These are phyloP conservation scores for Arctium minus DNA, from an alignment of 129 eudicot species.

Conservation along the genomic window DNA sequence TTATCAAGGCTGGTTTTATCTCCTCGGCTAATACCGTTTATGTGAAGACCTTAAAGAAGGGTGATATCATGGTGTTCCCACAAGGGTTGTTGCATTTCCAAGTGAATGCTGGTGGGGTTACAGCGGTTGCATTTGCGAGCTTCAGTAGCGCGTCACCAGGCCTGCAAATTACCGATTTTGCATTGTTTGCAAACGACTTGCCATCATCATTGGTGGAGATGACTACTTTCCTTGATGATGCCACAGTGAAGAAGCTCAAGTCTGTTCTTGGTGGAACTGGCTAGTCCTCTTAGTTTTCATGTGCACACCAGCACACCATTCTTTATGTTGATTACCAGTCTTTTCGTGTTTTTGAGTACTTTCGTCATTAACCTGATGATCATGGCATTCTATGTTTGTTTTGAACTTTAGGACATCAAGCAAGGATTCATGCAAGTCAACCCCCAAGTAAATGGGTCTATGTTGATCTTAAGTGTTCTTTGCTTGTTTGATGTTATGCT, in stretches of 20 bases:
- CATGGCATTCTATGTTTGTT: background rate
- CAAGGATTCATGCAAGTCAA: background rate
- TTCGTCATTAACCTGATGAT: constrained; percentile 15
- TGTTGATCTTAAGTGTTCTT: background rate
- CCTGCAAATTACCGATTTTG: constrained; percentile 63
- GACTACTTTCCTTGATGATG: constrained; percentile 65
- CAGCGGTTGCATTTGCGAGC: constrained; percentile 61
- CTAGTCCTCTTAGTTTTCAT: constrained; percentile 13
- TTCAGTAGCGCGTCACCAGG: constrained; percentile 76
- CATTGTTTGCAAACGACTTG: constrained; percentile 58
- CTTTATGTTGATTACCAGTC: constrained; percentile 13
- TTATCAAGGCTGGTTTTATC: constrained; percentile 52
- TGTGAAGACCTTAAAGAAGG: constrained; percentile 47
- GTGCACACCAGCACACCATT: background rate
- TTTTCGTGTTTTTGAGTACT: background rate
- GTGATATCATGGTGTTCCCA: constrained; percentile 79
- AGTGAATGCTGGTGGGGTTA: constrained; percentile 53
- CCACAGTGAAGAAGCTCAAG: constrained; percentile 68
- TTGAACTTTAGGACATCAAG: background rate
- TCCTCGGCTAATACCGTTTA: constrained; percentile 62
- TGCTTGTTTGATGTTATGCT: background rate
- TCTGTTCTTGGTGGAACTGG: constrained; percentile 77
- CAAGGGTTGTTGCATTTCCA: constrained; percentile 85
- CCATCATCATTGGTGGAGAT: constrained; percentile 48
- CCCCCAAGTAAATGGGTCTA: background rate